Evolutionary conservation across 2,329 filamentous ascomycete species (phyloP).

Genomic region (Venturia effusa): DNA sequence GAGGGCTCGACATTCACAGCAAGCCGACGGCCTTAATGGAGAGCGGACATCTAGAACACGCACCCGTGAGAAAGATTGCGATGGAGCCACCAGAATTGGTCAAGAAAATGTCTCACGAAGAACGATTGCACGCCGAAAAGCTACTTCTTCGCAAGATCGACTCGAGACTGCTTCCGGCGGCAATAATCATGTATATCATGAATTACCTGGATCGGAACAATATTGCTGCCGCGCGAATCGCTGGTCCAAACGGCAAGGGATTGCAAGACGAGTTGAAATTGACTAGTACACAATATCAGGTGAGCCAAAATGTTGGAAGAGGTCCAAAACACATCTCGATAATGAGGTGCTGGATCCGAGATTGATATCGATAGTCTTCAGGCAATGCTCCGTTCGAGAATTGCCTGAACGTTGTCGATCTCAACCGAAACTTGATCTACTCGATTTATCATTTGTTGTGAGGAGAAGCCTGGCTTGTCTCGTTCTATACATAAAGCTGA

Average conservation of each 20-base stretch:
- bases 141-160: conserved; percentile 62
- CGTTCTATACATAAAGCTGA: not conserved
- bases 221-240: conserved; percentile 53
- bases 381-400: not conserved
- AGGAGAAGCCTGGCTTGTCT: too few species aligned
- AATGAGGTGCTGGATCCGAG: not conserved
- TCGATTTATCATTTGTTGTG: too few species aligned
- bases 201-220: conserved; percentile 50
- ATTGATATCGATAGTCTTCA: not conserved
- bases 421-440: not conserved
- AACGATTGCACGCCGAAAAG: conserved; percentile 43
- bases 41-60: not conserved
- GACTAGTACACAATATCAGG: conserved; percentile 49
- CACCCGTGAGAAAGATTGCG: not conserved
- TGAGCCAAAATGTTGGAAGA: conserved; percentile 26
- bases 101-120: conserved; percentile 37
- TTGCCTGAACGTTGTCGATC: not conserved
- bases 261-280: conserved; percentile 51
- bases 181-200: conserved; percentile 39
- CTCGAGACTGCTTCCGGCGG: conserved; percentile 52
- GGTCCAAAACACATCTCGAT: not conserved
- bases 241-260: conserved; percentile 33
- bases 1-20: not conserved
- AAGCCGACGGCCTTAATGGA: not conserved
- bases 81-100: conserved; percentile 24